A percentile compares a stretch with the other conserved stretches of the same genome.
Conservation (phyloP, 805 yeast species). For the Candida arabinofermentans region DNA sequence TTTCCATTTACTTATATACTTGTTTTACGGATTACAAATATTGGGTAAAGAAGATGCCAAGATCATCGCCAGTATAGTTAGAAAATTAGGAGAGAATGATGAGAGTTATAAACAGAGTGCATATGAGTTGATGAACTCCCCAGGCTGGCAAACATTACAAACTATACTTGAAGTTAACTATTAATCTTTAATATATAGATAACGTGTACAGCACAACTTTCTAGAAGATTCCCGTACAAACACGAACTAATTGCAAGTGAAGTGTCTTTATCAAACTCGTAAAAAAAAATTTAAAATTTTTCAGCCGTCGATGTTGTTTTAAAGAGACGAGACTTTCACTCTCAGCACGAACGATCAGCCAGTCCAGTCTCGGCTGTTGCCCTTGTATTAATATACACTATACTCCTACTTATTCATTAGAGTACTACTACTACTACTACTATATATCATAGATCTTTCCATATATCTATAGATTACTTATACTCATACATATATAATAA, state of each 20-base stretch:
- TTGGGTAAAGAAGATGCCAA: constrained; percentile 52
- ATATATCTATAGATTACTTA: neutral
- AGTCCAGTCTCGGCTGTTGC: no score
- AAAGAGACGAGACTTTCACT: no score
- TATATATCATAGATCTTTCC: neutral
- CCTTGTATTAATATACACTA: no score
- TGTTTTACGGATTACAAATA: constrained; percentile 49
- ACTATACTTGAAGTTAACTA: constrained; percentile 37
- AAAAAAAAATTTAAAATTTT: no score
- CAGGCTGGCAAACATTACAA: constrained; percentile 81
- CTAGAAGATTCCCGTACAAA: constrained; percentile 1
- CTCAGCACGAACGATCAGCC: no score
- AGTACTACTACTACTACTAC: constrained; percentile 8
- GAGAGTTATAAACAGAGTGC: constrained; percentile 22
- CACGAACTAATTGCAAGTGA: no score
- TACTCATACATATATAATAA: neutral
- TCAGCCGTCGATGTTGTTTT: neutral
- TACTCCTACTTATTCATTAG: no score
- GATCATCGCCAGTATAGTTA: constrained; percentile 46
- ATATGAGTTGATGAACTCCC: constrained; percentile 50
- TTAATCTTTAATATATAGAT: neutral
- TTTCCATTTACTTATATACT: constrained; percentile 69
- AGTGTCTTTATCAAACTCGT: neutral
- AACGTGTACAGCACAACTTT: neutral
- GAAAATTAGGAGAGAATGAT: constrained; percentile 37